Percentiles rank a stretch among this genome's conserved stretches.
Evolutionary conservation across 2,329 filamentous ascomycete species (phyloP).

Genomic region (Penicillium decumbens): DNA sequence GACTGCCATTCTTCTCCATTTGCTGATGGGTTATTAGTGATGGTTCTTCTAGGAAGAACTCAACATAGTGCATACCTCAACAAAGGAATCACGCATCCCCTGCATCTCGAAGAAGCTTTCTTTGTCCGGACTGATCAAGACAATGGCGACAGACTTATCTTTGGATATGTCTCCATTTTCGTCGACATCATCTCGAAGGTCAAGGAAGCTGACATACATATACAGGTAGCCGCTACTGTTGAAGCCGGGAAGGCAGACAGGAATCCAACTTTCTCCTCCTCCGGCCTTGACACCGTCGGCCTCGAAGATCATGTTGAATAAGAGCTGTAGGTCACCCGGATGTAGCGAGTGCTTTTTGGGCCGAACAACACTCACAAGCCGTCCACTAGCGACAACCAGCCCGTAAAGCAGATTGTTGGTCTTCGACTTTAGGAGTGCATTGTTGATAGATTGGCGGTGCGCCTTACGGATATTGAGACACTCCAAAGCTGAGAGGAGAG

Average conservation of each 20-base stretch:
- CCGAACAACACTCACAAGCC: slow-evolving; percentile 88
- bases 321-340: slow-evolving; percentile 88
- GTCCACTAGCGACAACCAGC: slow-evolving; percentile 84
- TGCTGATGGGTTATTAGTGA: slow-evolving; percentile 48
- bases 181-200: slow-evolving; percentile 51
- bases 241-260: slow-evolving; percentile 90
- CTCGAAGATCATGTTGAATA: slow-evolving; percentile 99
- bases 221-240: slow-evolving; percentile 96
- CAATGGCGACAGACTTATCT: slow-evolving; percentile 76
- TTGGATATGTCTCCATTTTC: slow-evolving; percentile 42
- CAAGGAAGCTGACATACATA: slow-evolving; percentile 98
- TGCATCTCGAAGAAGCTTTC: slow-evolving; percentile 90
- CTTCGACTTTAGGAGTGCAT: slow-evolving; percentile 72
- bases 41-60: neutral
- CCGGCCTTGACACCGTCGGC: slow-evolving; percentile 86
- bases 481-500: slow-evolving; percentile 82
- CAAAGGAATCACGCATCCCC: slow-evolving; percentile 60
- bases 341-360: slow-evolving; percentile 94
- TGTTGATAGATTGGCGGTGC: slow-evolving; percentile 80
- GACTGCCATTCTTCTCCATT: slow-evolving; percentile 68
- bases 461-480: slow-evolving; percentile 89
- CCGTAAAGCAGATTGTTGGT: slow-evolving; percentile 82
- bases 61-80: slow-evolving; percentile 44
- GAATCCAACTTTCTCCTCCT: slow-evolving; percentile 96
- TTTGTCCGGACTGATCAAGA: slow-evolving; percentile 87